Conservation (phyloP, 108 stramenopile genomes). For the Licmophora abbreviata region DNA sequence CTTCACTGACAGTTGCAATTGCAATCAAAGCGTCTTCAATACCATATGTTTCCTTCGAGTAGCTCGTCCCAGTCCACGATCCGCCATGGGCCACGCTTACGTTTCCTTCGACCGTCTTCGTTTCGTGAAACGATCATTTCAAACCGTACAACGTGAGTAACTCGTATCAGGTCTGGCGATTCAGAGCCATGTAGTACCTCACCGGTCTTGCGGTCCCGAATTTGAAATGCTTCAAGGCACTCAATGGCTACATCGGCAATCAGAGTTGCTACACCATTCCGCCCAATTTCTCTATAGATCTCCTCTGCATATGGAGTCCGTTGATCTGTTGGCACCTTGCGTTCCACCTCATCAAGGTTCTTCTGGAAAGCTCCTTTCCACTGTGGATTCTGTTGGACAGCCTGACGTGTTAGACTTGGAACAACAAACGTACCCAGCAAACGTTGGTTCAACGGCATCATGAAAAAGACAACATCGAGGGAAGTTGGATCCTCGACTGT, state of each 20-base stretch:
- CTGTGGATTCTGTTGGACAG: not conserved
- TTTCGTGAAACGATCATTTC: constrained; percentile 7
- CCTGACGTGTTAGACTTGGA: not conserved
- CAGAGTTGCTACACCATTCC: not conserved
- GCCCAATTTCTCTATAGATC: not conserved
- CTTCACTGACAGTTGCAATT: no score
- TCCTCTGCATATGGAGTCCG: not conserved
- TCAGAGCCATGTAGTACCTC: constrained; percentile 6
- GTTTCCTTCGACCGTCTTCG: not conserved
- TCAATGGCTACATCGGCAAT: constrained; percentile 5
- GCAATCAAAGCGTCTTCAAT: constrained; percentile 5
- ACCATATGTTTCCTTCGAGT: constrained; percentile 11
- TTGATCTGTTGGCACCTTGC: not conserved
- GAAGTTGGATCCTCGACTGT: not conserved
- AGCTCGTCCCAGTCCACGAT: constrained; percentile 9
- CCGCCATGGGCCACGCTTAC: not conserved
- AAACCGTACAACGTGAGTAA: constrained; percentile 12
- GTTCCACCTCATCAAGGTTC: no score
- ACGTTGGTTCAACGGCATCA: not conserved
- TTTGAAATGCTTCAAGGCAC: constrained; percentile 7
- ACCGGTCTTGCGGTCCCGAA: not conserved
- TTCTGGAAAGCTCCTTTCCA: not conserved
- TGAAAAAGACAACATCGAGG: not conserved
- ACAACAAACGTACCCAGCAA: constrained; percentile 1
- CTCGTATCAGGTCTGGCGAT: not conserved